Conservation (phyloP, 2,329 filamentous ascomycete genomes). For the Graphium sp. region DNA sequence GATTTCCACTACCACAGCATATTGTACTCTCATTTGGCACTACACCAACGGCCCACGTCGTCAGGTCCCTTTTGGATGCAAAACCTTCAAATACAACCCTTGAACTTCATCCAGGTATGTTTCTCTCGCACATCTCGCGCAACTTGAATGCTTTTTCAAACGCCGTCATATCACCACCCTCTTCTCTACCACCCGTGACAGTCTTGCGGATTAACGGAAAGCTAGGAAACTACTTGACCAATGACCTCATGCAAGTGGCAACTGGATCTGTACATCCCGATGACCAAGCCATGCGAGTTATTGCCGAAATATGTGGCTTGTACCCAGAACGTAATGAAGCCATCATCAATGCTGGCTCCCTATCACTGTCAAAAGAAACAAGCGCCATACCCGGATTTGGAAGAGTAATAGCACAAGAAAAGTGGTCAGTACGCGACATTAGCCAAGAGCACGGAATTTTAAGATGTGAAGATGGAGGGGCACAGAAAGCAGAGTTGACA, state of each 20-base stretch:
- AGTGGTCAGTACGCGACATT: conserved; percentile 16
- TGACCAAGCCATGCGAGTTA: conserved; percentile 14
- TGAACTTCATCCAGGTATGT: conserved; percentile 16
- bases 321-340: conserved; percentile 19
- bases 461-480: conserved; percentile 8
- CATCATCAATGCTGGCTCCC: conserved; percentile 17
- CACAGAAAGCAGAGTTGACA: conserved; percentile 9
- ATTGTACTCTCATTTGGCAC: conserved; percentile 16
- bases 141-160: background rate
- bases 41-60: conserved; percentile 18
- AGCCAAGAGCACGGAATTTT: conserved; percentile 21
- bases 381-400: conserved; percentile 14
- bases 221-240: conserved; percentile 16
- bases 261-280: conserved; percentile 13
- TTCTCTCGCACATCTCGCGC: no score
- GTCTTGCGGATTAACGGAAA: no score
- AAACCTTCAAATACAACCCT: conserved; percentile 14
- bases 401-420: conserved; percentile 10
- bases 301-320: conserved; percentile 18
- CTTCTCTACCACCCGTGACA: no score
- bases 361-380: conserved; percentile 17
- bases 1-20: conserved; percentile 9
- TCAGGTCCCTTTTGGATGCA: conserved; percentile 12
- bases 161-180: no score
- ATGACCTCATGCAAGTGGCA: conserved; percentile 20